Base-by-base conservation (phyloP, 306 rosid genomes). In the Quercus dentata region DNA sequence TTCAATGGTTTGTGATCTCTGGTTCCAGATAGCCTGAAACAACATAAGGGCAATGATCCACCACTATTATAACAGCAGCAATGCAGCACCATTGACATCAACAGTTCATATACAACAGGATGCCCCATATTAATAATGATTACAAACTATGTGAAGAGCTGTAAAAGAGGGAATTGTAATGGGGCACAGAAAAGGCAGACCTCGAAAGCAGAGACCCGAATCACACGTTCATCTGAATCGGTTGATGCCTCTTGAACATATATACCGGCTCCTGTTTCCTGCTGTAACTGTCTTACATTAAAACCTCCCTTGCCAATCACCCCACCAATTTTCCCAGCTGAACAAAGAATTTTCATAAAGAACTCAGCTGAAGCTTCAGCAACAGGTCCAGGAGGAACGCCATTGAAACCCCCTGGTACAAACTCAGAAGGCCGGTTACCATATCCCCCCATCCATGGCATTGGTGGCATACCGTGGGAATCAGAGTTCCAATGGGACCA, bases 231-330 rank as follows among this genome's bases (percentile, higher is more conserved):
- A 68, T 80, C 85, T 19, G 72, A 64, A n/a, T 80, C 74, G 0
- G 71, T 46, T 49, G 80, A 67, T 55, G 87, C 79, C 73, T 73
- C 84, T 78, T 84, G 84, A 41, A 76, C 87, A 31, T 80, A 75
- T 41, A 84, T 80, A 67, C 63, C 68, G 8, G 85, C 85, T 41
- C 83, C 85, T 1, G 85, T 74, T 33, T 85, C 83, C 78, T 78
- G 83, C 76, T 78, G 82, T 63, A 85, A 73, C 78, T 78, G 83
- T 59, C 78, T 85, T 56, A 85, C 83, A 61, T 77, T 85, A 20
- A 64, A 74, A 44, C 85, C 85, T 17, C 83, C 88, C 80, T 85
- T 81, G 67, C 88, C 88, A 77, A 85, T 85, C 33, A 85, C 83
- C 59, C 85, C 82, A 68, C 88, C 88, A 73, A 85, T 81, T 67